A percentile compares a stretch with the other conserved stretches of the same genome.
Conservation (phyloP, 805 yeast species). For the Kodamaea neixiangensis region DNA sequence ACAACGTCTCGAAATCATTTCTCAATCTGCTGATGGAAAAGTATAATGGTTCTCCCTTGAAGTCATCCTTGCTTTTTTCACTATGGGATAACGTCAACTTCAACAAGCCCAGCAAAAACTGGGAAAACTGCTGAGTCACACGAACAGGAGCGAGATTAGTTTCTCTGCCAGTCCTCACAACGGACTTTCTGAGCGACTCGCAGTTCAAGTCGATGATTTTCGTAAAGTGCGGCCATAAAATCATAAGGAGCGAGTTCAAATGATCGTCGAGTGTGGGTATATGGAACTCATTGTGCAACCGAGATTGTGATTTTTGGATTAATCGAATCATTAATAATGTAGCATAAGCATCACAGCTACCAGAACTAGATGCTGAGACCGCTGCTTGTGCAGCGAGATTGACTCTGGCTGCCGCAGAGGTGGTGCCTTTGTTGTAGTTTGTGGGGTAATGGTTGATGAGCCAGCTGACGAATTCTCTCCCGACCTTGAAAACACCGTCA, state of each 20-base stretch:
- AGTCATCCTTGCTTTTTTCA: slow-evolving; percentile 21
- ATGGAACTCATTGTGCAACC: slow-evolving; percentile 62
- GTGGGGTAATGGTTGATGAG: slow-evolving; percentile 44
- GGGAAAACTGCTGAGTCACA: slow-evolving; percentile 79
- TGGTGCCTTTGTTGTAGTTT: slow-evolving; percentile 14
- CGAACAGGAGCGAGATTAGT: slow-evolving; percentile 46
- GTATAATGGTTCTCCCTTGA: slow-evolving; percentile 67
- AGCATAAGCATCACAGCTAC: slow-evolving; percentile 74
- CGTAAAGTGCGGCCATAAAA: slow-evolving; percentile 87
- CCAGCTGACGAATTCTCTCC: slow-evolving; percentile 49
- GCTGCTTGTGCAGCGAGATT: slow-evolving; percentile 8
- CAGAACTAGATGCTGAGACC: slow-evolving; percentile 14
- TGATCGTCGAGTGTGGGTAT: slow-evolving; percentile 74
- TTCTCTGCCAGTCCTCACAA: slow-evolving; percentile 30
- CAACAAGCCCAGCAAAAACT: slow-evolving; percentile 67
- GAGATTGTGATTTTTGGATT: slow-evolving; percentile 62
- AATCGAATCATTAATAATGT: slow-evolving; percentile 72
- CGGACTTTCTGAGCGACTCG: slow-evolving; percentile 60
- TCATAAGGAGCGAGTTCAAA: slow-evolving; percentile 61
- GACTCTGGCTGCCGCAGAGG: slow-evolving; percentile 16
- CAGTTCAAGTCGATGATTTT: slow-evolving; percentile 75
- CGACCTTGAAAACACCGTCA: slow-evolving; percentile 37
- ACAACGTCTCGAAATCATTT: slow-evolving; percentile 74
- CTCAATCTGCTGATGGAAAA: slow-evolving; percentile 68
- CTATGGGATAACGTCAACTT: slow-evolving; percentile 43